phyloP scores from a whole-genome alignment of 2,329 filamentous ascomycete genomes.

The Alternaria sp. region DNA sequence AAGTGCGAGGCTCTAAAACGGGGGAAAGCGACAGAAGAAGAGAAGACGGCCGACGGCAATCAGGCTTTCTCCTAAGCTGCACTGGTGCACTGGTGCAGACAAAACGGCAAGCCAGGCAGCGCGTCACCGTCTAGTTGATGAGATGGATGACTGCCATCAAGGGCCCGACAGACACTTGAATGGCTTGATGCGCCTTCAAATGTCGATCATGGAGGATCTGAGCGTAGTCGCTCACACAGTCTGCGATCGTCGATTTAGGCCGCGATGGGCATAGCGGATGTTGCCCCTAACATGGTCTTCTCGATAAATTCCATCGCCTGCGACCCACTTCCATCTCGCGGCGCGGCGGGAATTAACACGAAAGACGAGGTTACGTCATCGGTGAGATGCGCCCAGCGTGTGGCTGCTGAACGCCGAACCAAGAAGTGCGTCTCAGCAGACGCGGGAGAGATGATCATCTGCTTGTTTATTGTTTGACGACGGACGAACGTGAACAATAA shows the following conservation, averaged over 20 bases:
- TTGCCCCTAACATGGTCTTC: conserved; percentile 9
- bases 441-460: background rate
- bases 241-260: conserved; percentile 27
- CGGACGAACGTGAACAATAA: background rate
- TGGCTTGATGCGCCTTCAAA: conserved; percentile 26
- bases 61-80: background rate
- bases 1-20: conserved; percentile 13
- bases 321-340: conserved; percentile 2
- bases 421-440: background rate
- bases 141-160: conserved; percentile 13
- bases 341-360: background rate
- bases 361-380: background rate
- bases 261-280: conserved; percentile 18
- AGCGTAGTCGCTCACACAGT: conserved; percentile 5
- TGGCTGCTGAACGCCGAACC: background rate
- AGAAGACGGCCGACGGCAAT: background rate
- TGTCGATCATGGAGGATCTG: conserved; percentile 26
- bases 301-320: conserved; percentile 8
- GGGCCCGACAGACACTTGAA: conserved; percentile 9
- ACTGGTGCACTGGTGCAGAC: background rate
- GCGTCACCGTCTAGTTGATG: conserved; percentile 11
- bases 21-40: conserved; percentile 9
- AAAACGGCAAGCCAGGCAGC: background rate
- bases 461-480: background rate
- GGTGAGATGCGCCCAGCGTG: background rate